A percentile compares a stretch with the other conserved stretches of the same genome.
Conservation (phyloP, 805 yeast species). For the Wickerhamiella dianesei region DNA sequence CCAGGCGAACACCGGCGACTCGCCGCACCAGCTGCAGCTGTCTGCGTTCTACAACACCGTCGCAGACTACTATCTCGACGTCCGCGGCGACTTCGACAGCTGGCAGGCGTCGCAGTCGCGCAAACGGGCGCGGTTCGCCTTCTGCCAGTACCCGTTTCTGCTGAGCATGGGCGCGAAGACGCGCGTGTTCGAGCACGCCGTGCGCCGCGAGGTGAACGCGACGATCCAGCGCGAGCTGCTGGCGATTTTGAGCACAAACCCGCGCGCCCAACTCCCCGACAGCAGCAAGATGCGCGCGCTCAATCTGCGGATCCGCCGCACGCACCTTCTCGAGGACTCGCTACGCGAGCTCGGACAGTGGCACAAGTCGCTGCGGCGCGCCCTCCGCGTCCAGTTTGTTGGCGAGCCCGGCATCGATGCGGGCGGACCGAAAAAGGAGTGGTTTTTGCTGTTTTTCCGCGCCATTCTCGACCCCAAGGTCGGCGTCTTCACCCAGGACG, state of each 20-base stretch:
- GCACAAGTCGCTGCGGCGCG: constrained; percentile 37
- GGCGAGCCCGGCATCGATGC: constrained; percentile 92
- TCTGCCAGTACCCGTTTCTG: constrained; percentile 77
- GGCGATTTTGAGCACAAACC: constrained; percentile 5
- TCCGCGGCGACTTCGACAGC: constrained; percentile 64
- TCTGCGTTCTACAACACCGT: constrained; percentile 61
- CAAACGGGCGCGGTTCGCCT: constrained; percentile 31
- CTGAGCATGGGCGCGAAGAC: constrained; percentile 74
- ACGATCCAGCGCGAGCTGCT: constrained; percentile 15
- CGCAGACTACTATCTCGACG: constrained; percentile 58
- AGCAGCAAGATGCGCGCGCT: constrained; percentile 3
- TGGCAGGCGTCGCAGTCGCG: constrained; percentile 41
- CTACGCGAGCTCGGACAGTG: constrained; percentile 40
- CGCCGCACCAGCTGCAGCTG: constrained; percentile 22
- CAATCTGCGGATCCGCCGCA: constrained; percentile 54
- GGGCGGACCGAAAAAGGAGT: constrained; percentile 87
- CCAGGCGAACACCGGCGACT: constrained; percentile 3
- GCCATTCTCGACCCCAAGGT: constrained; percentile 55
- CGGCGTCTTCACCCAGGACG: constrained; percentile 53
- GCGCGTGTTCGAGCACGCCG: constrained; percentile 50
- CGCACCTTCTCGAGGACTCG: constrained; percentile 59
- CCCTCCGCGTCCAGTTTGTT: constrained; percentile 63
- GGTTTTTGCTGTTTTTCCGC: constrained; percentile 68
- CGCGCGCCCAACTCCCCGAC: constrained; percentile 1
- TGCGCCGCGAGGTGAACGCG: constrained; percentile 13